Base-by-base conservation (phyloP, 352 stramenopile species). In the Pythium aphanidermatum region DNA sequence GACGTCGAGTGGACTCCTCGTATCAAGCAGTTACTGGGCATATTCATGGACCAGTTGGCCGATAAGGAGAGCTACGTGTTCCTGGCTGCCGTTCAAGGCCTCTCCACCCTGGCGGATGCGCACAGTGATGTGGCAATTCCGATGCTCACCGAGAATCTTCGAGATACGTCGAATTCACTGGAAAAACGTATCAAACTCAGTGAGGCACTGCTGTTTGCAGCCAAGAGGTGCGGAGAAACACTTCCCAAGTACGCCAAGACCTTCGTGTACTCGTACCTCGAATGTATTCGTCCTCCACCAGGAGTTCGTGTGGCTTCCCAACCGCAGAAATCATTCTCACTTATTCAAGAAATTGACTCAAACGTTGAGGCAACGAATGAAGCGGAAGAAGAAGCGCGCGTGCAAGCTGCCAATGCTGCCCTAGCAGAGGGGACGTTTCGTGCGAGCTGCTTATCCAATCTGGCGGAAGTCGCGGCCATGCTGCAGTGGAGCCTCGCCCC, bases 61-160 rank as follows among this genome's bases (percentile, higher is more conserved):
- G 82, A 93, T 54, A 43, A 43, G 0, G 82, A 93, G 55, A 93
- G 82, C 48, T 93, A 93, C 51, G 82, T 93, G 2, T 93, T 74
- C 35, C 67, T 93, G n/a, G 82, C 82, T 1, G 74, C 82, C 16
- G 66, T 93, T 3, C 82, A 93, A 46, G 78, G 78, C 10, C 44
- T 93, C 12, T 59, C 81, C 12, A 58, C 72, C 17, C 54, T 93
- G 7, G 55, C 73, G 0, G 77, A 93, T 32, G 60, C 64, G 0
- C 71, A 91, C 30, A 56, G 79, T 1, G 56, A 80, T 39, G 62
- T 82, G 4, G 71, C 82, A 2, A 84, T 93, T 31, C 77, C 79
- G 19, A 28, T 74, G n/a, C 63, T 92, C 11, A 72, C 90, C 10
- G 53, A 58, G 2, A 63, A 62, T 6, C 43, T 91, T 3, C 52